Conservation (phyloP, 202 grass and related monocot genomes). For the Bolboschoenoplectus hybrid region DNA sequence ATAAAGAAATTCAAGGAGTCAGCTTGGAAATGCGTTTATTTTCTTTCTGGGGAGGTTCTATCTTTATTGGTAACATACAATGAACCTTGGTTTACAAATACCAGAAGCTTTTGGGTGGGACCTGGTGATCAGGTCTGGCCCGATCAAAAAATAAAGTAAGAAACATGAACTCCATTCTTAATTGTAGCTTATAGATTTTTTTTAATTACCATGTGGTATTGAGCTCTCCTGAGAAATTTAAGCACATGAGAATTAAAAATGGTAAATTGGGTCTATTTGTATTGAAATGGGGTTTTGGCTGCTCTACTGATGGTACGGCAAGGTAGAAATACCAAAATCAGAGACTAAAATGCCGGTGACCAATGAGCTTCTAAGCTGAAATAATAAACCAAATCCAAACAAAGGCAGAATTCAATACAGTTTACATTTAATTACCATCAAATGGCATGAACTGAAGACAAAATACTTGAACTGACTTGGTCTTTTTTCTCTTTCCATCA, state of each 20-base stretch:
- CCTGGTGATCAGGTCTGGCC: conserved; percentile 77
- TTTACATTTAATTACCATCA: background rate
- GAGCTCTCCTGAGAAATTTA: conserved; percentile 13
- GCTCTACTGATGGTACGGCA: conserved; percentile 11
- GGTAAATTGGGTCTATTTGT: background rate
- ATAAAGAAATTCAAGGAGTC: conserved; percentile 78
- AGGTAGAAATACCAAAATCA: background rate
- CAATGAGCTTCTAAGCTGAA: conserved; percentile 24
- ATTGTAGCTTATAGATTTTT: conserved; percentile 14
- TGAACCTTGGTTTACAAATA: conserved; percentile 71
- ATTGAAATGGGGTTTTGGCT: background rate
- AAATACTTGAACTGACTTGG: background rate
- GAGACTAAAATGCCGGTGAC: background rate
- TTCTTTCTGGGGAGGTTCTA: conserved; percentile 67
- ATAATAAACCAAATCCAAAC: background rate
- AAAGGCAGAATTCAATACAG: background rate
- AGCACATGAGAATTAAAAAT: background rate
- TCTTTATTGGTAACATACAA: conserved; percentile 61
- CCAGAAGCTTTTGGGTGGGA: conserved; percentile 75
- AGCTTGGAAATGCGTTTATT: conserved; percentile 78
- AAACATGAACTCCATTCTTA: background rate
- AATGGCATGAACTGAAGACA: background rate
- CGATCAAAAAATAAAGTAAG: conserved; percentile 81
- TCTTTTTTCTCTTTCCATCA: conserved; percentile 40
- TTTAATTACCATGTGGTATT: conserved; percentile 19